Evolutionary conservation across 1,139 yeast species (phyloP).

Genomic region (Lodderomyces pseudojiufengensis): DNA sequence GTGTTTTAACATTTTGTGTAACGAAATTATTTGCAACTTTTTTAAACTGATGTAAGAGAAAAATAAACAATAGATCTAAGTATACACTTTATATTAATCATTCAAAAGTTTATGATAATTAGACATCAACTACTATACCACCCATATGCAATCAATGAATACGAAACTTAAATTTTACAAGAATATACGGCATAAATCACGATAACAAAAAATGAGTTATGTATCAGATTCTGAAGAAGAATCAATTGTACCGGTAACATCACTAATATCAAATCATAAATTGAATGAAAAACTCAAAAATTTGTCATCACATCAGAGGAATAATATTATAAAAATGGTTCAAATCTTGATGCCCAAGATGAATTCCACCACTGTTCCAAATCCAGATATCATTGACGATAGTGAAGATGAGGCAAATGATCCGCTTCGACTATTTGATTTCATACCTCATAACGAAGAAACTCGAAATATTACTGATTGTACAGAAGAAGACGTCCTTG

Average conservation of each 20-base stretch:
- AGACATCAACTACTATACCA: not conserved
- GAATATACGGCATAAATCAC: not conserved
- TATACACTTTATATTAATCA: too few relatives aligned
- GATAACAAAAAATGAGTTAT: constrained; percentile 7
- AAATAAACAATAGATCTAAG: too few relatives aligned
- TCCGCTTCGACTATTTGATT: too few relatives aligned
- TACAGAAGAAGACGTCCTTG: not conserved
- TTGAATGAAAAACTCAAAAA: constrained; percentile 8
- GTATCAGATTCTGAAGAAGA: constrained; percentile 19
- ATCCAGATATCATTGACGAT: constrained; percentile 6
- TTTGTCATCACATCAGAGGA: constrained; percentile 9
- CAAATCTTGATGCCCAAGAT: not conserved
- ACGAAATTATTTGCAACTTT: too few relatives aligned
- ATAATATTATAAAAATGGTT: not conserved
- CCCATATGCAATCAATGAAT: constrained; percentile 1
- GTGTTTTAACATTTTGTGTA: not conserved
- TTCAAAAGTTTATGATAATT: too few relatives aligned
- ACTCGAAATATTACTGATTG: not conserved
- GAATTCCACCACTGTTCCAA: not conserved
- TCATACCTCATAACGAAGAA: too few relatives aligned
- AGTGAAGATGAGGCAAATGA: constrained; percentile 7
- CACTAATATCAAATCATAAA: constrained; percentile 5
- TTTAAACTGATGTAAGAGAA: too few relatives aligned
- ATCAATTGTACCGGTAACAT: constrained; percentile 3
- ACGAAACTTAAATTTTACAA: not conserved